Evolutionary conservation across 73 alveolate genomes (phyloP), one percentile per base, ranked within the genome.

Genomic region (Stentor roeselii): DNA sequence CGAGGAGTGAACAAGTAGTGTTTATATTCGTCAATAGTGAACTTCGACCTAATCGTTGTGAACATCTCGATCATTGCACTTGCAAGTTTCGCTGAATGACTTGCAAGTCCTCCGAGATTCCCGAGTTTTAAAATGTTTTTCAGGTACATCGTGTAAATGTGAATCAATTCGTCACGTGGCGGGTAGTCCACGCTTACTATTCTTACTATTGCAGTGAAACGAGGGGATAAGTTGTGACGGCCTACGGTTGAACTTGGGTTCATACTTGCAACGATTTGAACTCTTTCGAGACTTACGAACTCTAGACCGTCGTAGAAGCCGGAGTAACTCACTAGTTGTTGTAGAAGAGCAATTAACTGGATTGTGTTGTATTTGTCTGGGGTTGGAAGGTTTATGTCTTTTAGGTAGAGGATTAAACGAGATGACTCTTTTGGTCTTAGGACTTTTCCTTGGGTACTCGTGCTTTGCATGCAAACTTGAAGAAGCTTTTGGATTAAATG

Each of bases 241-340:
- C 99, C 99, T 2, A 98, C 96, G 3, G 99, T 96, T 36, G 99
- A 89, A 31, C 99, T 95, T 14, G 99, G 99, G 75, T 97, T 97
- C 99, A 98, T 98, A 3, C 99, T 96, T 27, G 99, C 99, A n/a
- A 98, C 96, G 50, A 97, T 96, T 88, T 97, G 96, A 80, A 96
- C 89, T 86, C 99, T 93, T 84, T 96, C 99, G 74, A 98, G 92
- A 83, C 88, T 88, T 31, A 97, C 99, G 90, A 98, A 98, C 86
- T 98, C 99, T 86, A 98, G 89, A 90, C 96, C 97, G 90, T 98
- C 99, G 85, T 98, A 98, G 84, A 97, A 98, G 30, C 99, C 99
- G 88, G 95, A 92, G 89, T 98, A 98, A 90, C 99, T 97, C 11
- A 98, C 99, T 3, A 97, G 90, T 91, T 98, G 96, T 87, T 97